Conservation (phyloP, 2,329 filamentous ascomycete species). For the Fusarium paranaense region DNA sequence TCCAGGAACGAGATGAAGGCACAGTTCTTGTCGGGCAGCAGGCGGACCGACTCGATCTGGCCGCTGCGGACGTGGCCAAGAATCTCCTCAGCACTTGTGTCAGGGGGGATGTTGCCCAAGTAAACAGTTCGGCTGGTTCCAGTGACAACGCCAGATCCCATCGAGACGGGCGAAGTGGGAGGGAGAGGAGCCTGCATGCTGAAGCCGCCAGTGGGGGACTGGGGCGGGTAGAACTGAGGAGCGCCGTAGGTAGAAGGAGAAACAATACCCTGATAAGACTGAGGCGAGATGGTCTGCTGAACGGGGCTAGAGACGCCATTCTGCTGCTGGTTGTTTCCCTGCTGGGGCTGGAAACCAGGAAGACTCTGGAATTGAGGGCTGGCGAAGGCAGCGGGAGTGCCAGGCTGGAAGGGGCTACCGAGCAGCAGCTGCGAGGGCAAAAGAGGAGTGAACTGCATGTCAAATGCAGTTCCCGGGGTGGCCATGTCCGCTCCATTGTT, state of each 20-base stretch:
- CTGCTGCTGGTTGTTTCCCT: constrained; percentile 65
- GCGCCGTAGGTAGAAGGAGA: constrained; percentile 87
- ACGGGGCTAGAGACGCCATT: constrained; percentile 79
- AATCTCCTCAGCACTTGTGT: constrained; percentile 97
- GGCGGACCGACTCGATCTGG: constrained; percentile 97
- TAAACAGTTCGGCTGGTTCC: constrained; percentile 97
- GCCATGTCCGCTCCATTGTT: constrained; percentile 79
- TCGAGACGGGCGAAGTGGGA: constrained; percentile 79
- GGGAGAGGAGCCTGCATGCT: constrained; percentile 66
- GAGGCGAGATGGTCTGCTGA: constrained; percentile 82
- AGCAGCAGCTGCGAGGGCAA: constrained; percentile 94
- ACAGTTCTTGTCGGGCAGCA: constrained; percentile 98
- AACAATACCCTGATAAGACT: constrained; percentile 85
- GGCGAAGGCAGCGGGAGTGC: constrained; percentile 88
- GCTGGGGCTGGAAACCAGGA: constrained; percentile 74
- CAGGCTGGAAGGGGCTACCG: constrained; percentile 96
- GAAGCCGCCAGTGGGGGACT: constrained; percentile 87
- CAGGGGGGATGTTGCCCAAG: constrained; percentile 96
- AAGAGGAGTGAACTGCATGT: constrained; percentile 98
- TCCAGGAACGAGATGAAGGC: constrained; percentile 99
- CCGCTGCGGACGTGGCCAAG: constrained; percentile 95
- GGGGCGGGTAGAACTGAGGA: constrained; percentile 86
- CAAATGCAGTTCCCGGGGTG: constrained; percentile 88
- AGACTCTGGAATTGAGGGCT: constrained; percentile 93
- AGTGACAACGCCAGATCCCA: constrained; percentile 83